Evolutionary conservation across 1,139 yeast species (phyloP).

Genomic region (Scheffersomyces cryptocercus): DNA sequence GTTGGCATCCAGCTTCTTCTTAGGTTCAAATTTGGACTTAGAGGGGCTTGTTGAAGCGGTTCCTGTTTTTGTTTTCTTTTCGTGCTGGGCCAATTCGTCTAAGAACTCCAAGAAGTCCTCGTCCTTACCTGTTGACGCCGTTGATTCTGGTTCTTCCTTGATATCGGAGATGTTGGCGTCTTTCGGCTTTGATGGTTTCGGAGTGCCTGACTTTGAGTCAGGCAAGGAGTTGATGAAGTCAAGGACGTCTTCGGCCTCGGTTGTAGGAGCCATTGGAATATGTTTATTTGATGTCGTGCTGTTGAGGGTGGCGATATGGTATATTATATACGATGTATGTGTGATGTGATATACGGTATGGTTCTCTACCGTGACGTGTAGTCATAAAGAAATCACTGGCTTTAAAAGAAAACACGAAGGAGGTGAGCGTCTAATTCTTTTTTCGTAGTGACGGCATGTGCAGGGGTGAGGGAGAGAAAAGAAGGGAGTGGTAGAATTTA

Average conservation of each 20-base stretch:
- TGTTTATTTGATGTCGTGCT: background rate
- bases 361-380: no score
- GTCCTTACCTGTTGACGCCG: slow-evolving; percentile 43
- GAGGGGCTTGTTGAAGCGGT: slow-evolving; percentile 14
- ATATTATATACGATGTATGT: no score
- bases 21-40: slow-evolving; percentile 24
- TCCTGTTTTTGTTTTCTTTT: slow-evolving; percentile 28
- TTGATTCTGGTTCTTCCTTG: slow-evolving; percentile 1
- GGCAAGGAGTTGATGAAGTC: slow-evolving; percentile 90
- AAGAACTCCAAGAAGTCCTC: slow-evolving; percentile 84
- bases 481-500: no score
- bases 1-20: slow-evolving; percentile 15
- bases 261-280: slow-evolving; percentile 10
- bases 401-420: no score
- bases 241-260: slow-evolving; percentile 69
- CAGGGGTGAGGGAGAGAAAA: no score
- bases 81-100: slow-evolving; percentile 70
- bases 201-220: slow-evolving; percentile 50
- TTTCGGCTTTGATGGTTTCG: slow-evolving; percentile 26
- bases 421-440: no score
- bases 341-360: no score
- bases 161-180: slow-evolving; percentile 17
- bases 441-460: no score
- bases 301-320: no score
- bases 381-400: no score